phyloP scores from a whole-genome alignment of 1,139 yeast species.

The Ogataea hybrid region DNA sequence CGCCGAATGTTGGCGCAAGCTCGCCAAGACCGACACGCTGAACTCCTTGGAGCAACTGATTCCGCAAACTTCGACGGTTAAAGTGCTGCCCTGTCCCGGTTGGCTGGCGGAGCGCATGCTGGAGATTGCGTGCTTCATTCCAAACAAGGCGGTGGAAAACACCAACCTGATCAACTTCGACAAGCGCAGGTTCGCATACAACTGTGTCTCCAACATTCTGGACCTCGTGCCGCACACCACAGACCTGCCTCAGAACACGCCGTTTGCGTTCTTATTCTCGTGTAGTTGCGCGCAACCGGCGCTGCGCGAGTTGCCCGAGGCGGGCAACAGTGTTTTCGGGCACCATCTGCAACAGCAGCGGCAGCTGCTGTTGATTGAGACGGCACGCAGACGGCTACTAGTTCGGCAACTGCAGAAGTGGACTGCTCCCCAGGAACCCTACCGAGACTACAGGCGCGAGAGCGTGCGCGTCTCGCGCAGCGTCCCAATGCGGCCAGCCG shows the following conservation, averaged over 20 bases:
- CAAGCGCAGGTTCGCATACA: conserved; percentile 62
- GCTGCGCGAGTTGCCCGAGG: conserved; percentile 35
- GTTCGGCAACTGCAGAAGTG: conserved; percentile 1
- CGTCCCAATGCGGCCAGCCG: conserved; percentile 2
- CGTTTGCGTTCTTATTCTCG: conserved; percentile 31
- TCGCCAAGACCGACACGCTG: conserved; percentile 28
- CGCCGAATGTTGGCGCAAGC: conserved; percentile 64
- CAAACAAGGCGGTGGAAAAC: conserved; percentile 61
- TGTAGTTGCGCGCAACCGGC: conserved; percentile 25
- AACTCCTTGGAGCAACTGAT: conserved; percentile 17
- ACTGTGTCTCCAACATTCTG: conserved; percentile 50
- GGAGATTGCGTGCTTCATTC: conserved; percentile 66
- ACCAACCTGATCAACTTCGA: conserved; percentile 62
- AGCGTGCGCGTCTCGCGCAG: conserved; percentile 7
- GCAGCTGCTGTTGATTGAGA: conserved; percentile 51
- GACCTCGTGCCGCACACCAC: conserved; percentile 33
- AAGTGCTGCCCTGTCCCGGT: conserved; percentile 81
- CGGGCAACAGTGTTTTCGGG: conserved; percentile 38
- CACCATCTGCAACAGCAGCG: conserved; percentile 45
- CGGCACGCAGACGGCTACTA: conserved; percentile 23
- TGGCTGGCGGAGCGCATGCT: conserved; percentile 63
- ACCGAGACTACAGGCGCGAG: conserved; percentile 4
- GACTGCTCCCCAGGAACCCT: conserved; percentile 4
- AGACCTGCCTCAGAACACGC: conserved; percentile 14
- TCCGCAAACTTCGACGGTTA: conserved; percentile 19